Conservation (phyloP, 1,284 basidiomycete genomes). For the Coriolopsis trogii region DNA sequence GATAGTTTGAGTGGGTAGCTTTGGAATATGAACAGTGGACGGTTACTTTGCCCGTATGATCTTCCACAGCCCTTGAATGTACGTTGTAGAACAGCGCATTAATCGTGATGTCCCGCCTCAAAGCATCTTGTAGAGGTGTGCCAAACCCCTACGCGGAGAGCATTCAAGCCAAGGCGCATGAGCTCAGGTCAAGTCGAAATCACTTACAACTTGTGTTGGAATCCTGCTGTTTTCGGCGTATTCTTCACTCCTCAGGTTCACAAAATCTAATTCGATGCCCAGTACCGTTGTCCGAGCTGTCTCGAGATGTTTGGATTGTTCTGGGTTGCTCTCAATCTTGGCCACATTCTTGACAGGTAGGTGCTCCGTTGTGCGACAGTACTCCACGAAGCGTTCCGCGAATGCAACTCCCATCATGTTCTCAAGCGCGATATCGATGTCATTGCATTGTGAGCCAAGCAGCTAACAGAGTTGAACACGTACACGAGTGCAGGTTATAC, state of each 20-base stretch:
- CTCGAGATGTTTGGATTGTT: constrained; percentile 98
- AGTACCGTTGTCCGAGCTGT: constrained; percentile 90
- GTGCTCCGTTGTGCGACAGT: constrained; percentile 57
- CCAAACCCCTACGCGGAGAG: constrained; percentile 91
- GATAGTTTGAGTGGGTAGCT: constrained; percentile 3
- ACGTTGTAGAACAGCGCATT: constrained; percentile 98
- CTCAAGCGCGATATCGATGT: constrained; percentile 92
- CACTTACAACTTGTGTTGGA: constrained; percentile 79
- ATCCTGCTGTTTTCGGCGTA: constrained; percentile 90
- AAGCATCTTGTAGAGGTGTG: constrained; percentile 90
- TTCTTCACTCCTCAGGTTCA: constrained; percentile 92
- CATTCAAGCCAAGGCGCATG: too few species aligned
- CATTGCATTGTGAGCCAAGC: constrained; percentile 81
- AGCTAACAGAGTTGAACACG: constrained; percentile 54
- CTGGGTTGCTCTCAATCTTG: constrained; percentile 93
- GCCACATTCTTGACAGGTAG: constrained; percentile 65
- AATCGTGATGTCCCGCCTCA: constrained; percentile 92
- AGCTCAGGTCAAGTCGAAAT: too few species aligned
- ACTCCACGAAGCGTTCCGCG: constrained; percentile 80
- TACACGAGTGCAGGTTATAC: background rate
- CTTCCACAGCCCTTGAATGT: constrained; percentile 88
- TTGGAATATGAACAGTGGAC: background rate
- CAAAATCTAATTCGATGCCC: constrained; percentile 90
- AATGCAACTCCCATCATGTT: constrained; percentile 92
- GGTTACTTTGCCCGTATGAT: constrained; percentile 80